Evolutionary conservation across 2,329 filamentous ascomycete genomes (phyloP), one percentile per base, ranked within the genome.

Genomic region (Triangularia setosa): DNA sequence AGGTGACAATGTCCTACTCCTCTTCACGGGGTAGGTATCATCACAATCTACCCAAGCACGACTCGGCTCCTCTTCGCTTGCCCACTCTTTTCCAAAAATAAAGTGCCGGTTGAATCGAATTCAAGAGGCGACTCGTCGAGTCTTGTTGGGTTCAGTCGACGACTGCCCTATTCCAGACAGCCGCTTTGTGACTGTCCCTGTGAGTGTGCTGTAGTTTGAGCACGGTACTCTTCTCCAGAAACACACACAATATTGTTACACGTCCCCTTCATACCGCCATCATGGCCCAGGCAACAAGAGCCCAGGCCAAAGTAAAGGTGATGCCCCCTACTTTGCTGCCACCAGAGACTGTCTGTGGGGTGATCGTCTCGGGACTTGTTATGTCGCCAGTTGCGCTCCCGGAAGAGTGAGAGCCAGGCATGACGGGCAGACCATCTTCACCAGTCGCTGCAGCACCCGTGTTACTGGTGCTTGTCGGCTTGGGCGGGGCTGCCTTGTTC

Each of bases 391-490:
- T 69, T 23, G 70, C 71, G 23, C 72, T 68, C 28, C 69, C 67
- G 4, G 74, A 67, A 14, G 77, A 76, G 63, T 77, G 73, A 21
- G 78, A 69, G 2, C 77, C 79, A 7, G 73, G 70, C 58, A 68
- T 62, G 16, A 64, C 57, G 4, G 71, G 64, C n/a, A 63, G 63
- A 1, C 52, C 60, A 3, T 62, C 30, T 60, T 64, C 53, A 9
- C 65, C 30, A 4, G 68, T 65, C 7, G 67, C 61, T 16, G 53
- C 56, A 18, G 72, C 58, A 6, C 69, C 67, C 3, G 65, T 64
- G 3, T 72, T 69, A 8, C 71, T 63, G 3, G 70, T 67, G 8
- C 71, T 61, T 2, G 70, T 72, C 44, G 67, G 44, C 56, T 65
- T 69, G 6, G 67, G 57, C 25, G 72, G 64, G 14, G 68, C 65